phyloP scores from a whole-genome alignment of 352 stramenopile species.

The Pythium coloratum region DNA sequence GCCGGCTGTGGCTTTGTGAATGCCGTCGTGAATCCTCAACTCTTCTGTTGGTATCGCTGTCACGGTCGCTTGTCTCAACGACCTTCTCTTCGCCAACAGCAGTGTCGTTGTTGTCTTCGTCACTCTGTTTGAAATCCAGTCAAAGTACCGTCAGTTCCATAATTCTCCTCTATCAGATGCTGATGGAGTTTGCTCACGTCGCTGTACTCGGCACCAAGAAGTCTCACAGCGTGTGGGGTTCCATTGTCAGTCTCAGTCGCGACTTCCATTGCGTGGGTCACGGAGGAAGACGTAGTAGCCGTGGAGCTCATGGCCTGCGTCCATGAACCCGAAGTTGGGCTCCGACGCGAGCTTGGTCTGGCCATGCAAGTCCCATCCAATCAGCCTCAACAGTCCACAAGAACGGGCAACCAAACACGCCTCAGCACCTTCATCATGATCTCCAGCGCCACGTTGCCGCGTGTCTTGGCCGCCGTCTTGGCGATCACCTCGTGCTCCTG shows the following conservation, averaged over 20 bases:
- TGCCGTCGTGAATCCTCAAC: background rate
- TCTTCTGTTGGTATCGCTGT: background rate
- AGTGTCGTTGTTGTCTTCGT: background rate
- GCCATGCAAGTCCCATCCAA: background rate
- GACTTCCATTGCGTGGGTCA: background rate
- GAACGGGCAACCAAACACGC: background rate
- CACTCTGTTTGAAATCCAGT: background rate
- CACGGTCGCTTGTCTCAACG: background rate
- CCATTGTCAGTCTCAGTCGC: too few species aligned
- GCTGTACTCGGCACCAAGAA: constrained; percentile 14
- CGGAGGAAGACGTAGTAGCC: constrained; percentile 16
- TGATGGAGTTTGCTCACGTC: background rate
- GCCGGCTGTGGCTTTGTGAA: background rate
- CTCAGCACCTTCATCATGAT: constrained; percentile 19
- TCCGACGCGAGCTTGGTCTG: constrained; percentile 9
- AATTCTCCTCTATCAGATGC: background rate
- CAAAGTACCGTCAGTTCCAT: too few species aligned
- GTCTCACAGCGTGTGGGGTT: background rate
- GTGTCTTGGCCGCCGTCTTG: constrained; percentile 12
- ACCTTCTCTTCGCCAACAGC: background rate
- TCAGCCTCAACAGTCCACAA: background rate
- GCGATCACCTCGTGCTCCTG: constrained; percentile 12
- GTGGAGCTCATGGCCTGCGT: constrained; percentile 7
- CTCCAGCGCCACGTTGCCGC: constrained; percentile 15
- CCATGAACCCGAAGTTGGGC: constrained; percentile 14